Evolutionary conservation across 1,284 basidiomycete species (phyloP).

Genomic region (Cryptococcus sp.): DNA sequence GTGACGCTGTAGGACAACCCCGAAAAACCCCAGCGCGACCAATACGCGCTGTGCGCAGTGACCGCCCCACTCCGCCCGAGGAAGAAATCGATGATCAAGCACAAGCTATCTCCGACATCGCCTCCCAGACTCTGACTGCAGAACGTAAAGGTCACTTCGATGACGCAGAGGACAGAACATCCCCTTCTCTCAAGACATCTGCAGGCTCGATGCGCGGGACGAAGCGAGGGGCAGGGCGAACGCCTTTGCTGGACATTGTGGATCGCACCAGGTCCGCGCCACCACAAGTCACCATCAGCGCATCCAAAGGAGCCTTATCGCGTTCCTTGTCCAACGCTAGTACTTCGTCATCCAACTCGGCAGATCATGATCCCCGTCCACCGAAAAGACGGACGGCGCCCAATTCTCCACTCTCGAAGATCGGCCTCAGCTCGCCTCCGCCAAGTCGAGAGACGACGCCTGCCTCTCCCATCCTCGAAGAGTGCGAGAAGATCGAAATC

Average conservation of each 20-base stretch:
- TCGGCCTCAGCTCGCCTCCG: conserved; percentile 21
- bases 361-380: conserved; percentile 16
- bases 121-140: background rate
- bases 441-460: conserved; percentile 17
- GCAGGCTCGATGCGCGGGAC: conserved; percentile 21
- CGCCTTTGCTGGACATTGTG: conserved; percentile 3
- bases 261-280: conserved; percentile 2
- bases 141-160: too few species aligned
- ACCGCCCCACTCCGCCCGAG: background rate
- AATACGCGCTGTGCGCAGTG: background rate
- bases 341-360: conserved; percentile 13
- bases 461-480: background rate
- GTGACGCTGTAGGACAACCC: conserved; percentile 46
- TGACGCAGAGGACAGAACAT: conserved; percentile 2
- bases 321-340: conserved; percentile 17
- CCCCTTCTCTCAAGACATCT: background rate
- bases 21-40: conserved; percentile 30
- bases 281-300: conserved; percentile 7
- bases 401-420: conserved; percentile 13
- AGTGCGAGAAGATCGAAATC: background rate
- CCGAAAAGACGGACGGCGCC: conserved; percentile 14
- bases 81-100: background rate
- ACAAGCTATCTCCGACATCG: background rate
- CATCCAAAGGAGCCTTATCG: conserved; percentile 1
- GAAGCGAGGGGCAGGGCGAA: conserved; percentile 19